Evolutionary conservation across 2,329 filamentous ascomycete species (phyloP).

Genomic region (Endoconidiophora polonica): DNA sequence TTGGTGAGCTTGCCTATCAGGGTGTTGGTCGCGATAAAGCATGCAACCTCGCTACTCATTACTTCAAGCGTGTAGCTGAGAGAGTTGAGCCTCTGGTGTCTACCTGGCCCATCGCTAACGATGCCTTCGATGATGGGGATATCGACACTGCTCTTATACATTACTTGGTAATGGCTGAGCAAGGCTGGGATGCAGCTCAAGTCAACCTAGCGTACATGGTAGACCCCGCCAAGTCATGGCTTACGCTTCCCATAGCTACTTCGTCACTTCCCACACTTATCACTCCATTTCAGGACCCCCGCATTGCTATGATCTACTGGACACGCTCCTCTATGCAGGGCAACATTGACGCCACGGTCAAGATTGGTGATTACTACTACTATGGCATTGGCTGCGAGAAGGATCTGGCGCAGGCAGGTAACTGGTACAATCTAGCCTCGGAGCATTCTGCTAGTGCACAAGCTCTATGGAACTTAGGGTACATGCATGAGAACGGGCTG

Average conservation of each 20-base stretch:
- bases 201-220: constrained; percentile 80
- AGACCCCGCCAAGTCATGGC: constrained; percentile 50
- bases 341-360: constrained; percentile 86
- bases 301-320: constrained; percentile 77
- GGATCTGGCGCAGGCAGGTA: constrained; percentile 72
- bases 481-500: constrained; percentile 98
- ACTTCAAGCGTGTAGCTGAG: constrained; percentile 69
- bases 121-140: constrained; percentile 64
- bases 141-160: constrained; percentile 63
- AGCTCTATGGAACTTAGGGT: constrained; percentile 90
- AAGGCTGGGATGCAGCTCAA: constrained; percentile 79
- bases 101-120: constrained; percentile 67
- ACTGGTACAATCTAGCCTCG: constrained; percentile 82
- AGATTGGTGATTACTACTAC: constrained; percentile 97
- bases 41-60: constrained; percentile 59
- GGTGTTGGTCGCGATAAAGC: constrained; percentile 66
- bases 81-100: constrained; percentile 57
- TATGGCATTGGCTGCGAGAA: constrained; percentile 55
- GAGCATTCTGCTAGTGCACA: constrained; percentile 87
- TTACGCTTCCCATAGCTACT: constrained; percentile 32
- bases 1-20: constrained; percentile 71
- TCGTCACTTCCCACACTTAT: constrained; percentile 10
- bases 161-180: constrained; percentile 78
- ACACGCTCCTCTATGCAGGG: constrained; percentile 83
- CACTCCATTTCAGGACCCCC: constrained; percentile 31